A percentile compares a stretch with the other conserved stretches of the same genome.
These are phyloP conservation scores for Xylaria sp. DNA, from an alignment of 2,329 filamentous ascomycete genomes.

Conservation along the genomic window DNA sequence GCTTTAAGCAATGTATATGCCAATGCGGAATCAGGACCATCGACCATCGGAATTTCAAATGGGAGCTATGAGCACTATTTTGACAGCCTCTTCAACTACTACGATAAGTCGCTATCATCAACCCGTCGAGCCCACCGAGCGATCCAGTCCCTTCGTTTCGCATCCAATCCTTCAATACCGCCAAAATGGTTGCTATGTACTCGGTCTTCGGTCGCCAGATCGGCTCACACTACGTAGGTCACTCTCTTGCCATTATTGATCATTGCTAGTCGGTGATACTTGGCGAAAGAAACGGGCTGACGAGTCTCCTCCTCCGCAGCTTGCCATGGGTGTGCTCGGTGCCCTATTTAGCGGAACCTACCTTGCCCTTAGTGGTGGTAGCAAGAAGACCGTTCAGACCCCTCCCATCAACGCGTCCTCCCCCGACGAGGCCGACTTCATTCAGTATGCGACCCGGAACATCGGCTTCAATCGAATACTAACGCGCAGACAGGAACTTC, in stretches of 20 bases:
- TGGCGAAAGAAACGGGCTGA: constrained; percentile 34
- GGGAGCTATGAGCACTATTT: constrained; percentile 50
- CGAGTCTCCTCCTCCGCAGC: constrained; percentile 52
- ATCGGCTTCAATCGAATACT: constrained; percentile 39
- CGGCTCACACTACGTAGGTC: constrained; percentile 70
- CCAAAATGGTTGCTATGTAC: constrained; percentile 64
- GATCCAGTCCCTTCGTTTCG: constrained; percentile 35
- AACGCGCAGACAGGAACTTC: constrained; percentile 57
- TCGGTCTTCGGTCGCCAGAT: constrained; percentile 68
- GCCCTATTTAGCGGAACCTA: constrained; percentile 62
- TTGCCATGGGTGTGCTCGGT: constrained; percentile 67
- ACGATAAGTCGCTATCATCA: constrained; percentile 37
- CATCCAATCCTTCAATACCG: constrained; percentile 47
- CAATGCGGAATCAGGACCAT: constrained; percentile 34
- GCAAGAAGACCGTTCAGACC: constrained; percentile 56
- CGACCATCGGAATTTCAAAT: constrained; percentile 43
- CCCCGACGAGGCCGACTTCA: constrained; percentile 72
- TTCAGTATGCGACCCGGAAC: constrained; percentile 62
- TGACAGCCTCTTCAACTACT: constrained; percentile 41
- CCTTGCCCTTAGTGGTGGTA: constrained; percentile 58
- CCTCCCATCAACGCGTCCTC: constrained; percentile 72
- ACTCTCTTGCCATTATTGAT: constrained; percentile 14
- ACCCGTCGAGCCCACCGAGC: constrained; percentile 41
- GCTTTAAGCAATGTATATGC: constrained; percentile 27
- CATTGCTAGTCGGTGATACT: not conserved